Evolutionary conservation across 352 stramenopile genomes (phyloP), one percentile per base, ranked within the genome.

Genomic region (Plasmopara halstedii): DNA sequence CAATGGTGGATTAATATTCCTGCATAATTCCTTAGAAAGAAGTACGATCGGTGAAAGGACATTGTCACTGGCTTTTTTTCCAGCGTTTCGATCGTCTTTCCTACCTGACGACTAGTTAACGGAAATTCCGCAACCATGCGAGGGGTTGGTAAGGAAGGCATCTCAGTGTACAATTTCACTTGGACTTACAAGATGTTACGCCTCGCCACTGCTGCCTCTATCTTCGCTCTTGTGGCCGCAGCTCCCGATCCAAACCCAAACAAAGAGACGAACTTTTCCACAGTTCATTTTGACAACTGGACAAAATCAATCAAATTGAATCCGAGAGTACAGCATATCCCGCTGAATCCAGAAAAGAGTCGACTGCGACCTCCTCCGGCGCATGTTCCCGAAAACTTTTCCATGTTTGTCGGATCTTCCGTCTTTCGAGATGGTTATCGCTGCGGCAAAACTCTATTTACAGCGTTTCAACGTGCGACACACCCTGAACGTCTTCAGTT

Each of bases 361-460:
- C 53, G 56, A n/a, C 46, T 86, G 43, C 70, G 74, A 0, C 77
- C 77, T 42, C 74, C 69, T 10, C 71, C 72, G 17, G 53, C 67
- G 13, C 65, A 62, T n/a, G 46, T 82, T 17, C 68, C 74, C 0
- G 22, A 44, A 0, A 45, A 41, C 7, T 81, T 73, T 39, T 64
- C 82, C 46, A 56, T 79, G 35, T 83, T 83, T 49, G 54, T 89
- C 14, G 79, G 79, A 0, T 68, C 85, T 18, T 88, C 79, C 21
- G 74, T 87, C 33, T 90, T 88, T 46, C 76, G 79, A 20, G 78
- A 88, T 38, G 73, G 69, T 25, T 70, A 70, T 41, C 75, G 78
- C 5, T 90, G 78, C 49, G 75, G 68, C 19, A 84, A 85, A 52
- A 90, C 78, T 14, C 64, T 90, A 10, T 73, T 84, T 53, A 87